phyloP scores from a whole-genome alignment of 257 asterid genomes.

The Fraxinus quadrangulata region DNA sequence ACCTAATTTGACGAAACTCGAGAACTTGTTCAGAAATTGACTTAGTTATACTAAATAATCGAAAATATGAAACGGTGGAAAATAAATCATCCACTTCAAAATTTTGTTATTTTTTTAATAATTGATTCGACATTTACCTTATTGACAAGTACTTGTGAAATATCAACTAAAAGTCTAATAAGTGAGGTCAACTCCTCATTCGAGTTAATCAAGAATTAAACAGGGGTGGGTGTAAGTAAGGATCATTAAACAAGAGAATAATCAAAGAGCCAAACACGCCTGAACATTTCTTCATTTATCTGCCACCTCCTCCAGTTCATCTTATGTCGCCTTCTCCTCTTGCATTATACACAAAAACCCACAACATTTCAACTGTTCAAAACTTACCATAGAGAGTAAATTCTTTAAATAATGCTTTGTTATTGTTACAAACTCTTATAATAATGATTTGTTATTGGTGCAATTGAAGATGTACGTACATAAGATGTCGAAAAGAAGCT shows the following conservation, averaged over 20 bases:
- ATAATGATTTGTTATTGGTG: slow-evolving; percentile 12
- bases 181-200: neutral
- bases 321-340: slow-evolving; percentile 53
- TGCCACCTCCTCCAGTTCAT: slow-evolving; percentile 33
- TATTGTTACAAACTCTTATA: slow-evolving; percentile 16
- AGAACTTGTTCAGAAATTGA: too few relatives aligned
- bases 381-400: slow-evolving; percentile 16
- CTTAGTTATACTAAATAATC: too few relatives aligned
- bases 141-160: too few relatives aligned
- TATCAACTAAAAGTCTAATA: neutral
- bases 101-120: too few relatives aligned
- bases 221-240: neutral
- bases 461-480: slow-evolving; percentile 13
- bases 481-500: too few relatives aligned
- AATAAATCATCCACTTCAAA: too few relatives aligned
- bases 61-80: too few relatives aligned
- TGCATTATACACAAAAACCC: slow-evolving; percentile 14
- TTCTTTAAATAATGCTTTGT: neutral
- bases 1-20: too few relatives aligned
- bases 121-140: too few relatives aligned
- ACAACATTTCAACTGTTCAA: slow-evolving; percentile 22
- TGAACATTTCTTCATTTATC: slow-evolving; percentile 39
- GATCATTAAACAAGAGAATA: slow-evolving; percentile 15
- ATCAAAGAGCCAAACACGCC: slow-evolving; percentile 59
- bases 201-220: neutral